Evolutionary conservation across 2,329 filamentous ascomycete genomes (phyloP).

Genomic region (Monosporascus sp.): DNA sequence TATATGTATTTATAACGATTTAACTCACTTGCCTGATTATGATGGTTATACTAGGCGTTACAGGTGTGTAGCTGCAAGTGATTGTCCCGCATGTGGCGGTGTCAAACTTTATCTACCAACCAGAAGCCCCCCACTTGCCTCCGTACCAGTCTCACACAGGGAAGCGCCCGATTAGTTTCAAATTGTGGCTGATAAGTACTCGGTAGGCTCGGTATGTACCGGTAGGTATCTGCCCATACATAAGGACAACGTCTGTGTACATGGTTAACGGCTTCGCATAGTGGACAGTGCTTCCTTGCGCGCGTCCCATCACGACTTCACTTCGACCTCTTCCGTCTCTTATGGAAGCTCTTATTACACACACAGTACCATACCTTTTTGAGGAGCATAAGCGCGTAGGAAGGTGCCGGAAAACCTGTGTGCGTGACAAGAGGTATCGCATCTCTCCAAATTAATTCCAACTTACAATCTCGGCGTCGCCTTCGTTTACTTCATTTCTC

Average conservation of each 20-base stretch:
- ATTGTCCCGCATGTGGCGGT: neutral
- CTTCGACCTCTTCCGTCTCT: too few species aligned
- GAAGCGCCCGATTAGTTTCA: neutral
- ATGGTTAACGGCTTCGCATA: neutral
- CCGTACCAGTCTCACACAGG: neutral
- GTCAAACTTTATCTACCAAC: neutral
- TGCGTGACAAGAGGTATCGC: too few species aligned
- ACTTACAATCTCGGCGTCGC: neutral
- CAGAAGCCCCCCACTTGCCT: neutral
- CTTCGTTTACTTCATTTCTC: constrained; percentile 1
- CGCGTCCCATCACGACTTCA: neutral
- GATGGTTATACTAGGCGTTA: too few species aligned
- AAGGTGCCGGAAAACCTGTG: too few species aligned
- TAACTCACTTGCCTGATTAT: too few species aligned
- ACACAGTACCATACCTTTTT: neutral
- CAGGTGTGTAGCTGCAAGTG: too few species aligned
- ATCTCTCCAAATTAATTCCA: too few species aligned
- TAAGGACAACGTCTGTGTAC: neutral
- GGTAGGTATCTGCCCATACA: neutral
- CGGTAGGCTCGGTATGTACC: neutral
- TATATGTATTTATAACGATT: too few species aligned
- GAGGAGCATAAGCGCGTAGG: neutral
- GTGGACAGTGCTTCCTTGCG: neutral
- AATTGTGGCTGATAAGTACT: too few species aligned
- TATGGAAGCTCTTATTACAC: neutral